Evolutionary conservation across 148 eudicot species (phyloP).

Genomic region (Silene conica): DNA sequence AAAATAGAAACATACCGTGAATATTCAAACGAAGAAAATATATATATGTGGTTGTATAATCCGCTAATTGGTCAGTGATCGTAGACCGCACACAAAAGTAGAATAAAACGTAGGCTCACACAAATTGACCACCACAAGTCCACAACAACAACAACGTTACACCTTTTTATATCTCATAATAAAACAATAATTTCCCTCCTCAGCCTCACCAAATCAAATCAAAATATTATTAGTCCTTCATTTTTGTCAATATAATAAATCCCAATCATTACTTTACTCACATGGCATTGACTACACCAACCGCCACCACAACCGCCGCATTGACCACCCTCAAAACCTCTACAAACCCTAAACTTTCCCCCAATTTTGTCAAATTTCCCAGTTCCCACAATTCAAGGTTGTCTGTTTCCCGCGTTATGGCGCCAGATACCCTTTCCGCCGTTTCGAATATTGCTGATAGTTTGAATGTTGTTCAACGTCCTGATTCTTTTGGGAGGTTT

Average conservation of each 20-base stretch:
- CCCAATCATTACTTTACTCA: no score
- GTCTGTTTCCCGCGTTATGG: slow-evolving; percentile 39
- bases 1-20: no score
- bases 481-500: slow-evolving; percentile 86
- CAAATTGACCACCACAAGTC: neutral
- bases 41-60: no score
- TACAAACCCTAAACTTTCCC: slow-evolving; percentile 18
- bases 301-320: slow-evolving; percentile 28
- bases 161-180: no score
- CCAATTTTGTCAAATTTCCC: slow-evolving; percentile 28
- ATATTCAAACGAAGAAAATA: no score
- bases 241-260: no score
- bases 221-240: no score
- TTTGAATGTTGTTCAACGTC: slow-evolving; percentile 36
- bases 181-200: no score
- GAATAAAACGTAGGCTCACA: neutral
- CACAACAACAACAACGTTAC: neutral
- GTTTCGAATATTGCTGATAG: slow-evolving; percentile 11
- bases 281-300: slow-evolving; percentile 50
- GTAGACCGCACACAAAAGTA: neutral
- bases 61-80: no score
- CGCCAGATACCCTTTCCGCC: slow-evolving; percentile 19
- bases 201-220: neutral
- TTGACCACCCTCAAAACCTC: slow-evolving; percentile 26
- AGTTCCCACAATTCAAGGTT: neutral